Conservation (phyloP, 768 basidiomycete genomes). For the Psilocybe tampanensis region DNA sequence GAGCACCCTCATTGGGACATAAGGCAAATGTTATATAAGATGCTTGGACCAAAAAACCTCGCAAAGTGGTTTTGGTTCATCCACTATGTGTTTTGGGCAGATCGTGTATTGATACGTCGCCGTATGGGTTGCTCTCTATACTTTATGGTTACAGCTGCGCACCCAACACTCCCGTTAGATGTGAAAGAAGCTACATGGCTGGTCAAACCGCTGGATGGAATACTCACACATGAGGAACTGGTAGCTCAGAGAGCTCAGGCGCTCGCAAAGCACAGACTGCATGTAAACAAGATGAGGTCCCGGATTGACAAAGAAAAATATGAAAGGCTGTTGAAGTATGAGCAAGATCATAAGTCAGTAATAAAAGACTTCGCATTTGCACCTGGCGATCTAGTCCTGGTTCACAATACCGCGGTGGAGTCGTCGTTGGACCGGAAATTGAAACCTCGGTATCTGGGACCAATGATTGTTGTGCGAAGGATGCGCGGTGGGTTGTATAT, state of each 20-base stretch:
- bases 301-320: constrained; percentile 6
- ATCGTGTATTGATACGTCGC: constrained; percentile 22
- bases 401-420: constrained; percentile 33
- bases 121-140: constrained; percentile 27
- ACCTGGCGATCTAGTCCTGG: constrained; percentile 33
- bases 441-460: constrained; percentile 37
- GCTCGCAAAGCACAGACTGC: constrained; percentile 17
- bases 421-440: constrained; percentile 26
- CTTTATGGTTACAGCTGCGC: constrained; percentile 26
- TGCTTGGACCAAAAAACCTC: neutral
- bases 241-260: constrained; percentile 18
- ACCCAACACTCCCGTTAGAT: constrained; percentile 29
- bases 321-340: neutral
- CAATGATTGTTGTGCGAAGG: constrained; percentile 30
- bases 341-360: constrained; percentile 2
- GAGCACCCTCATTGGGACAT: too few relatives aligned
- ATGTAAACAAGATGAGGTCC: constrained; percentile 16
- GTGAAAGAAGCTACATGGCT: constrained; percentile 26
- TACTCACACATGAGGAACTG: constrained; percentile 16
- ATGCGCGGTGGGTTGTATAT: constrained; percentile 31
- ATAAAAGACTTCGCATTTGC: constrained; percentile 24
- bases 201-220: constrained; percentile 14
- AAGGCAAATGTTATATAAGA: too few relatives aligned
- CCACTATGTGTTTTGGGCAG: constrained; percentile 33
- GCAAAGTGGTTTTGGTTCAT: constrained; percentile 20